Conservation (phyloP, 2,329 filamentous ascomycete genomes). For the Teratosphaeria gauchensis region DNA sequence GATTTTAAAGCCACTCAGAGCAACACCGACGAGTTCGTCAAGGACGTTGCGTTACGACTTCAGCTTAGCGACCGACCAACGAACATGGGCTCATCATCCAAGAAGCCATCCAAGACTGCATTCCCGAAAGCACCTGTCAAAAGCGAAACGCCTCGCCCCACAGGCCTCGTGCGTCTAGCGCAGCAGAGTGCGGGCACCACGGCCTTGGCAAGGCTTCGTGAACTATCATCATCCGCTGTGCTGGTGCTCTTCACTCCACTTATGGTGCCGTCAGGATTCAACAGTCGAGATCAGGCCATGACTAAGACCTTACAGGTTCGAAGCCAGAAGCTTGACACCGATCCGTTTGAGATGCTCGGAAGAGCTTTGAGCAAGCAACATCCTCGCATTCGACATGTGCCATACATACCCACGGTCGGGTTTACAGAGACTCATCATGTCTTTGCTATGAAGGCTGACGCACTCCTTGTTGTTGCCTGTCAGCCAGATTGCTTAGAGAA, state of each 20-base stretch:
- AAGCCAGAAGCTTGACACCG: slow-evolving; percentile 29
- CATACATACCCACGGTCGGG: slow-evolving; percentile 55
- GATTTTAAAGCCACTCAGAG: slow-evolving; percentile 3
- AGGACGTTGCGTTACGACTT: slow-evolving; percentile 7
- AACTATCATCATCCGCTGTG: slow-evolving; percentile 28
- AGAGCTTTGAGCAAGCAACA: slow-evolving; percentile 52
- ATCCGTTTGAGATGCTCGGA: slow-evolving; percentile 66
- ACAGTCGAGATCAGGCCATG: slow-evolving; percentile 27
- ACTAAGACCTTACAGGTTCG: slow-evolving; percentile 23
- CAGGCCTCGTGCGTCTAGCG: background rate
- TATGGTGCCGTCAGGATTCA: slow-evolving; percentile 12
- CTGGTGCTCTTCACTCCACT: slow-evolving; percentile 39
- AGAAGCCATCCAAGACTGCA: background rate
- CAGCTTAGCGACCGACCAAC: slow-evolving; percentile 3
- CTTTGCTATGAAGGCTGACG: slow-evolving; percentile 52
- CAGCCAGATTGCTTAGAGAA: slow-evolving; percentile 21
- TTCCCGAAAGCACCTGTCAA: slow-evolving; percentile 2
- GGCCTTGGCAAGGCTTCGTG: slow-evolving; percentile 18
- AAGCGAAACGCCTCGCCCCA: slow-evolving; percentile 2
- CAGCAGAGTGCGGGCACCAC: background rate
- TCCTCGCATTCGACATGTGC: slow-evolving; percentile 57
- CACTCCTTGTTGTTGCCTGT: slow-evolving; percentile 53
- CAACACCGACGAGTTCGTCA: slow-evolving; percentile 3
- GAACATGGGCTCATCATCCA: background rate
- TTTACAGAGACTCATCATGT: slow-evolving; percentile 55